Base-by-base conservation (phyloP, 257 asterid species). In the Ilex asprella region DNA sequence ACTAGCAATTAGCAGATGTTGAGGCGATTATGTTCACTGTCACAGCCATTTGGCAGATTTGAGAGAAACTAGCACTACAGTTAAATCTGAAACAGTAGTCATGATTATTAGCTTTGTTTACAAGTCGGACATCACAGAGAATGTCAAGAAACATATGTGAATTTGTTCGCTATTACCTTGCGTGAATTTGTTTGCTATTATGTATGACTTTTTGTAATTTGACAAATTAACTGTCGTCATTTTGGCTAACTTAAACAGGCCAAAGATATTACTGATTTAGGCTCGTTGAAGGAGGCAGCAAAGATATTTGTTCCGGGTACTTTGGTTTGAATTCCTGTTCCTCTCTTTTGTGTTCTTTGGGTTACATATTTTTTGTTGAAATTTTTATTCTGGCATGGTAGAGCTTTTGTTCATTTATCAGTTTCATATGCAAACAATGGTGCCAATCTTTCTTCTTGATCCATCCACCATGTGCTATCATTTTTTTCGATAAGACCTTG, bases 241-340 rank as follows among this genome's bases (percentile, higher is more conserved):
- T 46, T 46, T 46, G 52, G 10, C 52, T 46, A 15, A 67, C 65
- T 62, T 68, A 52, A 57, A 58, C 94, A 92, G 98, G 97, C 98
- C 68, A 76, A 84, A 67, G 98, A 88, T 77, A 76, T 92, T 67
- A 67, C 93, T 66, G 93, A 92, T 75, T 78, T 92, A 59, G 98
- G 97, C 55, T 80, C 98, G 39, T 71, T 88, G 64, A 92, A 84
- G 81, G 95, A 84, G 73, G 97, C 92, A 52, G 86, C 95, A 50
- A 84, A 75, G 77, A 78, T 92, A 64, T 92, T 88, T 74, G 96
- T 92, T 70, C 98, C 98, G 70, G 95, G 98, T 86, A 81, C 39
- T 56, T 43, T 56, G 44, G 32, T 49, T 30, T 41, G 56, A 31
- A 62, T 52, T 58, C 12, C 68, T 6, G 67, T 60, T 35, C 15